A percentile compares a stretch with the other conserved stretches of the same genome.
Conservation (phyloP, 2,329 filamentous ascomycete species). For the Knufia petricola region DNA sequence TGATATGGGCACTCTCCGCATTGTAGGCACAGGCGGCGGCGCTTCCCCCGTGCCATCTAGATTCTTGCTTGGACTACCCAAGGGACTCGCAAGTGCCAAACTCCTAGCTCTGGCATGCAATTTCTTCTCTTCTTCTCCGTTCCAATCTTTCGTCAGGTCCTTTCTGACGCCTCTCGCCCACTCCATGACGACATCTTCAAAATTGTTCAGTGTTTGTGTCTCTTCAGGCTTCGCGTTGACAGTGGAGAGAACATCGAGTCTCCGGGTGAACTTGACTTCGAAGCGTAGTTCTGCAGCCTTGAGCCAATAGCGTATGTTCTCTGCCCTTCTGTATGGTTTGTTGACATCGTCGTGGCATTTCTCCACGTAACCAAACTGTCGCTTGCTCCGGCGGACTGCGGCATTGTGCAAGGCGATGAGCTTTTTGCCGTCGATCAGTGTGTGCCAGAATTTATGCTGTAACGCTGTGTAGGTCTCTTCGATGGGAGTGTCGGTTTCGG, state of each 20-base stretch:
- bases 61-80: slow-evolving; percentile 17
- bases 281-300: slow-evolving; percentile 93
- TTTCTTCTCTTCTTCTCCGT: slow-evolving; percentile 25
- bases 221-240: slow-evolving; percentile 61
- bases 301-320: slow-evolving; percentile 91
- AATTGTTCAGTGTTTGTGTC: slow-evolving; percentile 60
- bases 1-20: neutral
- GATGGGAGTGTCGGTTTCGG: slow-evolving; percentile 10
- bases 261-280: slow-evolving; percentile 62
- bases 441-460: slow-evolving; percentile 51
- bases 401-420: slow-evolving; percentile 85
- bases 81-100: slow-evolving; percentile 20
- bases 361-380: slow-evolving; percentile 82
- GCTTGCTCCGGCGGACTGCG: slow-evolving; percentile 70
- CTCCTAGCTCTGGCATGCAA: slow-evolving; percentile 22
- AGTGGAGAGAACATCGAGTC: slow-evolving; percentile 75
- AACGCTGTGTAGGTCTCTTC: slow-evolving; percentile 10
- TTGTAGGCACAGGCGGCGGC: neutral
- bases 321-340: slow-evolving; percentile 87
- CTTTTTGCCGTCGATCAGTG: slow-evolving; percentile 67
- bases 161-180: slow-evolving; percentile 78
- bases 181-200: slow-evolving; percentile 70
- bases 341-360: slow-evolving; percentile 83
- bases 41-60: neutral
- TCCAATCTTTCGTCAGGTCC: slow-evolving; percentile 70